Base-by-base conservation (phyloP, 441 rosid species). In the Breynia disticha region DNA sequence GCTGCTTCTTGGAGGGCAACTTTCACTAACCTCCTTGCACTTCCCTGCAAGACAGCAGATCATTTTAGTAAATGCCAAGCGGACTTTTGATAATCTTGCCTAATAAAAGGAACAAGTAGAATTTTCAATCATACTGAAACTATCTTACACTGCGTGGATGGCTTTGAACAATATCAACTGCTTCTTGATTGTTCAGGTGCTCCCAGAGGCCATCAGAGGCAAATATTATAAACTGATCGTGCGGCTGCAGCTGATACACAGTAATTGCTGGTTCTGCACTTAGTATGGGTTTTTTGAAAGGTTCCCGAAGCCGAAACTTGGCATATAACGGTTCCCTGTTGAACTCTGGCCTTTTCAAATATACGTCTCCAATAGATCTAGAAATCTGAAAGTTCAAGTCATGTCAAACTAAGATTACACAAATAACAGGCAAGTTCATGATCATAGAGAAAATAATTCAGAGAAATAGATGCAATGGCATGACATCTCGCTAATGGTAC, bases 171-270 rank as follows among this genome's bases (percentile, higher is more conserved):
- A 91, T 74, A 58, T 88, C 79, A 17, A 91, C 98, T n/a, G 98
- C 98, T 56, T 86, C 90, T 74, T 91, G 97, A 77, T 91, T 88
- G 61, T 75, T 84, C 66, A 88, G 72, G 66, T 91, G 95, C 64
- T 91, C 97, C 98, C 98, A 91, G 1, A 91, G 90, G 21, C 98
- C 98, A 62, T 91, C 98, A 14, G 98, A 91, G 44, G 96, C 96
- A 67, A 84, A 84, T 68, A 87, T 84, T 35, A 87, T 49, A 62
- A 87, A 87, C 59, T 75, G 77, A 71, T 91, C 97, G 0, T 79
- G 74, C 18, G 84, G 74, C 71, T 79, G 78, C 72, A 91, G 73
- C 39, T 63, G 73, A 64, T 88, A 91, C 67, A 46, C 77, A 4
- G 82, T 68, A 38, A 91, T 68, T 44, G 94, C 49, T 1, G 98